phyloP scores from a whole-genome alignment of 345 rosid genomes.

The Cardamine resedifolia region DNA sequence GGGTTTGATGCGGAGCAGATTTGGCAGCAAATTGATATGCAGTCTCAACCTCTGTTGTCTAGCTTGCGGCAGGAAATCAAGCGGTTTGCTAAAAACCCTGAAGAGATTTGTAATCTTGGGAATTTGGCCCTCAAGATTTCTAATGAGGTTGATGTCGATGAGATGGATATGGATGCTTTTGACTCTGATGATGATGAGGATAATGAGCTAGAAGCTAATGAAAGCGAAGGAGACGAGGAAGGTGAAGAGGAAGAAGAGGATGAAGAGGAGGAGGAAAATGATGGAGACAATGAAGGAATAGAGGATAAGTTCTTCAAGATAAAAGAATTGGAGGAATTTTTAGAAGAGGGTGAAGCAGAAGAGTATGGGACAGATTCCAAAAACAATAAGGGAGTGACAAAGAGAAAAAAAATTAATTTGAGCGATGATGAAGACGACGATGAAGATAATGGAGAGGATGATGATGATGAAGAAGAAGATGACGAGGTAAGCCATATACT shows the following conservation, averaged over 20 bases:
- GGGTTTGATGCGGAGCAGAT: slow-evolving; percentile 94
- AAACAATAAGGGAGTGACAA: slow-evolving; percentile 43
- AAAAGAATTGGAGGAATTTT: slow-evolving; percentile 65
- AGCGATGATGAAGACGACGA: slow-evolving; percentile 42
- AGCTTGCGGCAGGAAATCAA: slow-evolving; percentile 55
- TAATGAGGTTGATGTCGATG: slow-evolving; percentile 40
- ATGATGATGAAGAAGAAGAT: slow-evolving; percentile 27
- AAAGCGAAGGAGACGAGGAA: slow-evolving; percentile 33
- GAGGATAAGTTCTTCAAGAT: slow-evolving; percentile 86
- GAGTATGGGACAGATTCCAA: slow-evolving; percentile 60
- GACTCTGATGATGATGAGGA: slow-evolving; percentile 45
- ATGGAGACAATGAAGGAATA: slow-evolving; percentile 44
- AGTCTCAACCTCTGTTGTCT: slow-evolving; percentile 60
- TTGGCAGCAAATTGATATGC: slow-evolving; percentile 95
- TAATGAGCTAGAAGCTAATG: slow-evolving; percentile 38
- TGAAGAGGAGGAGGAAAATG: slow-evolving; percentile 24
- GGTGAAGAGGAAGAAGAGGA: slow-evolving; percentile 28
- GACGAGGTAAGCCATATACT: slow-evolving; percentile 27
- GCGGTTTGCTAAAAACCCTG: slow-evolving; percentile 58
- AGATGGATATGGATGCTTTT: slow-evolving; percentile 43
- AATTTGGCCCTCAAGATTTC: slow-evolving; percentile 23
- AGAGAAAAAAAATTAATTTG: slow-evolving; percentile 28
- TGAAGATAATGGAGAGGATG: slow-evolving; percentile 26
- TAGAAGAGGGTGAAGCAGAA: slow-evolving; percentile 75
- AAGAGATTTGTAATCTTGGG: slow-evolving; percentile 44